These are phyloP conservation scores for Arctium lappa DNA, from an alignment of 129 eudicot species.

Conservation along the genomic window DNA sequence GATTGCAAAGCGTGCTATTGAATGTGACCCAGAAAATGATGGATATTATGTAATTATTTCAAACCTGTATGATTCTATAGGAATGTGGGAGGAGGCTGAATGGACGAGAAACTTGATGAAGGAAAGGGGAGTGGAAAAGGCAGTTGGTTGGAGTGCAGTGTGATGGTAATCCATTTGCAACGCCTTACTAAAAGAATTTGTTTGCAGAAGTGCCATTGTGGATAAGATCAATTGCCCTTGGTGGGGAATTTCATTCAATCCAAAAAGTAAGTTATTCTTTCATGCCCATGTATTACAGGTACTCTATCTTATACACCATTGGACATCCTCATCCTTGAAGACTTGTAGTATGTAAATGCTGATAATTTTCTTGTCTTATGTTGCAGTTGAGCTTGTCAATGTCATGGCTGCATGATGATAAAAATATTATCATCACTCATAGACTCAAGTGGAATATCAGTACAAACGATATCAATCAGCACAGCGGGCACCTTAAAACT, in stretches of 20 bases:
- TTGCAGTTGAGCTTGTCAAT: neutral
- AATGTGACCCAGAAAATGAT: conserved; percentile 83
- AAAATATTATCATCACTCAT: neutral
- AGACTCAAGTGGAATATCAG: neutral
- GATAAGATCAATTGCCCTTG: neutral
- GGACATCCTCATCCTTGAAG: neutral
- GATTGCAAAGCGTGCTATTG: conserved; percentile 63
- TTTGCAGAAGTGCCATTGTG: neutral
- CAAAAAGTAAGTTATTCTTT: neutral
- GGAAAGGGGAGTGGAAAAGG: conserved; percentile 59
- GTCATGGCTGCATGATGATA: neutral
- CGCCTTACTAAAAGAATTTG: neutral
- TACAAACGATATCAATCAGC: neutral
- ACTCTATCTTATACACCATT: neutral
- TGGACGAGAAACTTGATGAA: conserved; percentile 49
- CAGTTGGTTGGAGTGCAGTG: conserved; percentile 52
- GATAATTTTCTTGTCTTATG: neutral
- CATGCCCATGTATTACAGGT: neutral
- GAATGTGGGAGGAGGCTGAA: conserved; percentile 74
- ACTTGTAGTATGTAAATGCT: neutral
- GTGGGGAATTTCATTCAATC: neutral
- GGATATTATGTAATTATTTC: conserved; percentile 64
- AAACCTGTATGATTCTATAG: conserved; percentile 62
- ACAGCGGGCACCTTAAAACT: neutral
- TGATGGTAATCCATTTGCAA: conserved; percentile 4